Base-by-base conservation (phyloP, 1,284 basidiomycete species). In the Marasmius fiardii region DNA sequence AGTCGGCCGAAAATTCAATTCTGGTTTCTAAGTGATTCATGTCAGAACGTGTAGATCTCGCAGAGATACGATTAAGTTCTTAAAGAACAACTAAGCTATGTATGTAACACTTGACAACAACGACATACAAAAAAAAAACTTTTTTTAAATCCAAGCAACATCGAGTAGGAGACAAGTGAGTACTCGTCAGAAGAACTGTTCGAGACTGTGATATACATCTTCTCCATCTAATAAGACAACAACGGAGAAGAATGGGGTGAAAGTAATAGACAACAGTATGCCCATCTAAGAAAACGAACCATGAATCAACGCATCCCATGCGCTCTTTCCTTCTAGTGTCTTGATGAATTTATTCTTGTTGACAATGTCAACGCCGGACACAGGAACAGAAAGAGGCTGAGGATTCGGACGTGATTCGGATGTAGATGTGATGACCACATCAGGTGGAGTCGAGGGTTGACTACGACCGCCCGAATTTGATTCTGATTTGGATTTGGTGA, bases 261-360 rank as follows among this genome's bases (percentile, higher is more conserved):
- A 31, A 4, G 28, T 31, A 31, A 31, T n/a, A 31, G 10, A 31
- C 28, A 10, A 4, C 28, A 31, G 4, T 31, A 4, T 10, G 4
- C 16, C 16, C n/a, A 41, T 49, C 47, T 49, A 75, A 18, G 75
- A 72, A 58, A 77, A 76, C 34, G 74, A 75, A 73, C 87, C 86
- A 78, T 88, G 78, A 34, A 80, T 77, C 52, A 80, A 64, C 2
- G 78, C 78, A 56, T 80, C 78, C 77, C 78, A 80, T 11, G 77
- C 76, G 51, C 77, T 76, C 65, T 79, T 78, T 23, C 71, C 69
- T 60, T 77, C 72, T 52, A 80, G 61, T 24, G 77, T 75, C 65
- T 76, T 67, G 57, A 80, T 60, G 54, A 78, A 80, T 58, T 71
- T 76, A 53, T 71, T 70, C 48, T 20, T 16, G 14, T 67, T 69